Evolutionary conservation across 2,329 filamentous ascomycete genomes (phyloP), one percentile per base, ranked within the genome.

Genomic region (Cladophialophora exuberans): DNA sequence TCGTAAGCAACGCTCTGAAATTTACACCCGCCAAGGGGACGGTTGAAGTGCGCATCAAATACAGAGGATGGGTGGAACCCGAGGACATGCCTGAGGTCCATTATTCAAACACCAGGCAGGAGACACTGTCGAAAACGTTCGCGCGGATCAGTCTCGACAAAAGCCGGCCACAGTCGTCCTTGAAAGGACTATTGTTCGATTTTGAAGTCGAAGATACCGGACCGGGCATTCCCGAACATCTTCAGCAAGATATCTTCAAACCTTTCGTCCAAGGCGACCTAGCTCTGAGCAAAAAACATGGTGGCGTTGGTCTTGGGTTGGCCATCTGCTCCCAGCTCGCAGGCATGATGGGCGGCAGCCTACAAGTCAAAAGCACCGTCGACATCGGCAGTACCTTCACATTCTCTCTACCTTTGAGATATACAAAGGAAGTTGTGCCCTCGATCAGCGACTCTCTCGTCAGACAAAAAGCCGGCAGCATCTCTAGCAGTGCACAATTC

Each of bases 191-290:
- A 49, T 67, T 84, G 10, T 96, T 96, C 63, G 88, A 94, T 65
- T 95, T 96, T 56, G 88, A 94, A 67, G 90, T 96, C 1, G 81
- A 90, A 67, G 91, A 96, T 62, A 92, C 86, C 1, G 91, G 91
- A 0, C 90, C 90, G 0, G 91, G 91, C 22, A 95, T 96, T 49
- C 83, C 89, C 0, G 81, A 85, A 6, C 76, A 86, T 60, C 82
- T 94, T 69, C 89, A 90, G 63, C 79, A 89, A 54, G 86, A 86
- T 61, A 89, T 96, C 5, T 96, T 96, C 68, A 91, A 96, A 69
- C 91, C 91, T 0, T 96, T 96, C 66, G 88, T 96, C 0, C 91
- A 96, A 70, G 91, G 88, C 11, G 91, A 96, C 67, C 74, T 94
- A 1, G 88, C 90, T 1, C 74, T 96, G 13, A 95, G 88, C 74